Percentiles rank a stretch among this genome's conserved stretches.
Evolutionary conservation across 192 early-diverging fungal species (phyloP).

Genomic region (Phycomyces nitens): DNA sequence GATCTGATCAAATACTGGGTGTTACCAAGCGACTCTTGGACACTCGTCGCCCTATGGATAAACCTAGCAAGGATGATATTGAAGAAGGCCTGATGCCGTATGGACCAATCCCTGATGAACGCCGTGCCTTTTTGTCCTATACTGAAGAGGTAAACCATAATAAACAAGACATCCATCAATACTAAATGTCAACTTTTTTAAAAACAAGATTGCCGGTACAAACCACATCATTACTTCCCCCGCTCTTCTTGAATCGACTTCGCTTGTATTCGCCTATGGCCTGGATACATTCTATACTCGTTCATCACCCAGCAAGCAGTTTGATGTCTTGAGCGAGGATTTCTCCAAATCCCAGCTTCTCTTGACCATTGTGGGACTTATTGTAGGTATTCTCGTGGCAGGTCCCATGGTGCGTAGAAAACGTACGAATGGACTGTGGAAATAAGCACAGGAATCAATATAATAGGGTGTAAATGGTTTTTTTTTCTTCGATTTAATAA

Average conservation of each 20-base stretch:
- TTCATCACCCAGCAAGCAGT: slow-evolving; percentile 80
- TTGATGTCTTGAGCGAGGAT: slow-evolving; percentile 90
- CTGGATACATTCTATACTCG: slow-evolving; percentile 88
- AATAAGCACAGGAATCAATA: slow-evolving; percentile 20
- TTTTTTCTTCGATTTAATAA: no score
- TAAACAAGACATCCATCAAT: neutral
- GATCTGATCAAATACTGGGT: slow-evolving; percentile 56
- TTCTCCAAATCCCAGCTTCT: slow-evolving; percentile 87
- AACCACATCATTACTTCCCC: slow-evolving; percentile 66
- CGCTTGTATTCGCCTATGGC: slow-evolving; percentile 84
- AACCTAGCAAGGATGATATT: slow-evolving; percentile 76
- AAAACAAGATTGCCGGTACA: slow-evolving; percentile 57
- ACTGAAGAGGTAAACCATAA: slow-evolving; percentile 43
- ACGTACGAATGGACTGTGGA: slow-evolving; percentile 51
- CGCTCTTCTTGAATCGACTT: slow-evolving; percentile 89
- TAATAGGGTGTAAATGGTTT: neutral
- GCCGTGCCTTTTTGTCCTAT: slow-evolving; percentile 77
- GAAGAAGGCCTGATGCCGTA: slow-evolving; percentile 87
- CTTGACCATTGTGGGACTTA: slow-evolving; percentile 76
- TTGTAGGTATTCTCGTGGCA: slow-evolving; percentile 68
- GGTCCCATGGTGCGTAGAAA: slow-evolving; percentile 69
- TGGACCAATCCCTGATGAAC: slow-evolving; percentile 63
- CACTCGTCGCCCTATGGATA: slow-evolving; percentile 67
- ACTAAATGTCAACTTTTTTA: no score
- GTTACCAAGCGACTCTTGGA: slow-evolving; percentile 76